phyloP scores from a whole-genome alignment of 495 filamentous ascomycete genomes.

The Apiosordaria backusii region DNA sequence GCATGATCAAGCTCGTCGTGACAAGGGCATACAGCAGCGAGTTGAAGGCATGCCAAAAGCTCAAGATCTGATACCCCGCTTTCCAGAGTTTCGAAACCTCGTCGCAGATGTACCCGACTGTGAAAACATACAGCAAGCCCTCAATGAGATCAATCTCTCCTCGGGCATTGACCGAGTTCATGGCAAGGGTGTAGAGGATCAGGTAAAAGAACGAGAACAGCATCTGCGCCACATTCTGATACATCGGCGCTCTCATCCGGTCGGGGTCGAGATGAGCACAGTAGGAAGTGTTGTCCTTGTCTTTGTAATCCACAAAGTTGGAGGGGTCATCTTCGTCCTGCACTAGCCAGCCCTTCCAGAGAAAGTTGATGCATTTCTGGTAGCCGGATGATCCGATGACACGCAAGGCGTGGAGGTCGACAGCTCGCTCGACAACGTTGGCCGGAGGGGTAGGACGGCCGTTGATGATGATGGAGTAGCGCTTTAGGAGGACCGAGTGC shows the following conservation, averaged over 20 bases:
- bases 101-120: conserved; percentile 86
- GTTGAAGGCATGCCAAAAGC: conserved; percentile 97
- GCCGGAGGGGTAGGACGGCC: conserved; percentile 66
- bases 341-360: conserved; percentile 95
- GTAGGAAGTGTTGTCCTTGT: conserved; percentile 69
- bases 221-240: conserved; percentile 88
- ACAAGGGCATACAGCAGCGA: conserved; percentile 73
- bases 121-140: conserved; percentile 82
- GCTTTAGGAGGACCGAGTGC: conserved; percentile 79
- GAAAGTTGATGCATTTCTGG: conserved; percentile 83
- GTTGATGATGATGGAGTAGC: conserved; percentile 76
- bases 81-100: conserved; percentile 88
- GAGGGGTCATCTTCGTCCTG: conserved; percentile 87
- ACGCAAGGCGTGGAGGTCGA: conserved; percentile 84
- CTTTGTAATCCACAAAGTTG: conserved; percentile 77
- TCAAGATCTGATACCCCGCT: conserved; percentile 79
- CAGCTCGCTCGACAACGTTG: conserved; percentile 87
- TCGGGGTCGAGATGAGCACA: conserved; percentile 85
- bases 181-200: conserved; percentile 79
- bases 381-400: conserved; percentile 92
- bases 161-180: conserved; percentile 78
- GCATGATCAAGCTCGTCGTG: conserved; percentile 67
- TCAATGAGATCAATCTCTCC: conserved; percentile 85
- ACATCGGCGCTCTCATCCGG: conserved; percentile 84
- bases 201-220: conserved; percentile 78